Percentiles rank a stretch among this genome's conserved stretches.
Evolutionary conservation across 2,329 filamentous ascomycete genomes (phyloP).

Genomic region (Ceratocystis cacaofunesta): DNA sequence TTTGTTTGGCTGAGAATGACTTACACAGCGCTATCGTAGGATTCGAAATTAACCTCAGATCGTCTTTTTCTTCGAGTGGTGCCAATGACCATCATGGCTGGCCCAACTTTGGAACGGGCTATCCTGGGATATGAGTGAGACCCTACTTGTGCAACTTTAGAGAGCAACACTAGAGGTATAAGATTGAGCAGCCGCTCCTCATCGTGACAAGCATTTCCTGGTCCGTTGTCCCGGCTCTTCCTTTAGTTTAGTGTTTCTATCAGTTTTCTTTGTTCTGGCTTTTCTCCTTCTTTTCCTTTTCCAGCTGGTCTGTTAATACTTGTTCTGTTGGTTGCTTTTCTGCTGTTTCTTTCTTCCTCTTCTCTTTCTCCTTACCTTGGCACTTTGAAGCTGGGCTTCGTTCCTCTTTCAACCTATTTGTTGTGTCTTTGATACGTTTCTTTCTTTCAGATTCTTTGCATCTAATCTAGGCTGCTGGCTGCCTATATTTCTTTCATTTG

Average conservation of each 20-base stretch:
- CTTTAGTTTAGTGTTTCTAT: neutral
- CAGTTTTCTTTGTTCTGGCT: neutral
- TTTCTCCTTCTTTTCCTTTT: neutral
- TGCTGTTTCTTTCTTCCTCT: neutral
- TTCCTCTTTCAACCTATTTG: neutral
- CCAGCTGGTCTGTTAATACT: neutral
- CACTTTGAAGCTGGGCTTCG: neutral
- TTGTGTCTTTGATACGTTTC: neutral
- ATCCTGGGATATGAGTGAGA: neutral
- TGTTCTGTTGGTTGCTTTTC: neutral
- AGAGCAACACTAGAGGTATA: neutral
- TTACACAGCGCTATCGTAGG: neutral
- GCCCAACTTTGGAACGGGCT: neutral
- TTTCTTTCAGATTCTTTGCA: neutral
- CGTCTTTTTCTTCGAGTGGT: neutral
- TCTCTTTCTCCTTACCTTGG: neutral
- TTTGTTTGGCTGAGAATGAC: neutral
- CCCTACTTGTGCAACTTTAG: neutral
- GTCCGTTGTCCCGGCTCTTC: neutral
- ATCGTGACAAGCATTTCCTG: neutral
- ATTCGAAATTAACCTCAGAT: neutral
- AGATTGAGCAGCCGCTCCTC: neutral
- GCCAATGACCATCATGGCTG: neutral
- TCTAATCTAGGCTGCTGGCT: neutral
- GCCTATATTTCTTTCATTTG: neutral